Percentiles rank a stretch among this genome's conserved stretches.
These are phyloP conservation scores for Camellia lanceoleosa DNA, from an alignment of 148 eudicot genomes.

Conservation along the genomic window DNA sequence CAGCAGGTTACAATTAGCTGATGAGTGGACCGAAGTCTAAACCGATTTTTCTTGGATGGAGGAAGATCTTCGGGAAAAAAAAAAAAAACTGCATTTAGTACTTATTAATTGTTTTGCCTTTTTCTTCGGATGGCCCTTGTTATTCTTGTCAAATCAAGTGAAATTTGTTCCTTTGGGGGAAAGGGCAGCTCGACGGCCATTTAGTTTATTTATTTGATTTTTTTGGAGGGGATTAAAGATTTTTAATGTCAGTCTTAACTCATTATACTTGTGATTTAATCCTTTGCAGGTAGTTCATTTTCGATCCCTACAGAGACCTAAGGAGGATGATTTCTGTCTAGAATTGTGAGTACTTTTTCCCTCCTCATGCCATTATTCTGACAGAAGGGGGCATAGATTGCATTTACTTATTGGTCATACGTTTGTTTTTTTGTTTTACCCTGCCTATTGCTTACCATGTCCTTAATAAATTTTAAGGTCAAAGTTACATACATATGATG, in stretches of 20 bases:
- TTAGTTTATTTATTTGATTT: too few species aligned
- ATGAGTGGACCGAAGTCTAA: background rate
- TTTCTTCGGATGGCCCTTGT: background rate
- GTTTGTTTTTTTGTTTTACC: background rate
- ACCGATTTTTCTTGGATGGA: background rate
- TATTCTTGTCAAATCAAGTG: background rate
- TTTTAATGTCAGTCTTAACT: background rate
- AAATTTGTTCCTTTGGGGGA: background rate
- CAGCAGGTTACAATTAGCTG: background rate
- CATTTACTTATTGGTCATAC: background rate
- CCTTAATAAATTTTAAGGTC: slow-evolving; percentile 41
- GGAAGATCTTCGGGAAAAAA: background rate
- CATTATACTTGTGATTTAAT: background rate
- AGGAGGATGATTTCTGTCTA: slow-evolving; percentile 81
- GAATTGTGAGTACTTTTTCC: slow-evolving; percentile 61
- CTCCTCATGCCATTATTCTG: background rate
- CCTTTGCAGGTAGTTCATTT: slow-evolving; percentile 70
- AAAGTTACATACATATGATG: slow-evolving; percentile 76
- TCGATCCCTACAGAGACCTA: slow-evolving; percentile 74
- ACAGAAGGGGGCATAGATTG: background rate
- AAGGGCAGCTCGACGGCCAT: background rate
- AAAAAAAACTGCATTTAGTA: background rate
- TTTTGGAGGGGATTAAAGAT: background rate
- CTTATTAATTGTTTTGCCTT: background rate
- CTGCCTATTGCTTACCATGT: slow-evolving; percentile 5